Percentiles rank a stretch among this genome's conserved stretches.
Conservation (phyloP, 331 rosid species). For the Malus hybrid region DNA sequence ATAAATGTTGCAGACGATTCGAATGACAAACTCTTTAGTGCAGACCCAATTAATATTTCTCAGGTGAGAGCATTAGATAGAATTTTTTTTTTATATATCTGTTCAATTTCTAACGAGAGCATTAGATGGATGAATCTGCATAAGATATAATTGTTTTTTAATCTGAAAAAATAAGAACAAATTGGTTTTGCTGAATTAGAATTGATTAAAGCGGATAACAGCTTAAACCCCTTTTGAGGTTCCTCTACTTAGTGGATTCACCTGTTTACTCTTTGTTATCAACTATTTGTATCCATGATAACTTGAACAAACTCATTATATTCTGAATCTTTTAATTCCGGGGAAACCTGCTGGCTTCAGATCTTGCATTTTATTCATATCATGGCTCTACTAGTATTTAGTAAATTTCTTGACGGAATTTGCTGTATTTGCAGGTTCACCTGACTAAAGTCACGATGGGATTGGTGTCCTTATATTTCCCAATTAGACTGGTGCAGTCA, state of each 20-base stretch:
- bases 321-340: neutral
- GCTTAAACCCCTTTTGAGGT: neutral
- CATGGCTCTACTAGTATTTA: conserved; percentile 5
- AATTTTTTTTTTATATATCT: neutral
- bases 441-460: conserved; percentile 33
- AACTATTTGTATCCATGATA: neutral
- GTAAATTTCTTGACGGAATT: conserved; percentile 15
- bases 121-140: conserved; percentile 13
- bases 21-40: conserved; percentile 15
- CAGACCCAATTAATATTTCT: conserved; percentile 15
- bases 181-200: too few relatives aligned
- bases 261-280: neutral
- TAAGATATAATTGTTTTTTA: neutral
- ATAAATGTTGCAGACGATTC: conserved; percentile 28
- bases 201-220: neutral
- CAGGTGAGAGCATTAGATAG: conserved; percentile 29
- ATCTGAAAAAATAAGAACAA: too few relatives aligned
- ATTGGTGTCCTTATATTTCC: conserved; percentile 38
- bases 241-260: neutral
- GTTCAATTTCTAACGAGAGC: conserved; percentile 5
- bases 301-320: neutral
- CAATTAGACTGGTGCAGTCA: conserved; percentile 35
- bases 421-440: conserved; percentile 43
- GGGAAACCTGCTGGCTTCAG: neutral
- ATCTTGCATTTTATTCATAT: neutral